Evolutionary conservation across 108 stramenopile species (phyloP), one percentile per base, ranked within the genome.

Genomic region (Nitzschia sp.): DNA sequence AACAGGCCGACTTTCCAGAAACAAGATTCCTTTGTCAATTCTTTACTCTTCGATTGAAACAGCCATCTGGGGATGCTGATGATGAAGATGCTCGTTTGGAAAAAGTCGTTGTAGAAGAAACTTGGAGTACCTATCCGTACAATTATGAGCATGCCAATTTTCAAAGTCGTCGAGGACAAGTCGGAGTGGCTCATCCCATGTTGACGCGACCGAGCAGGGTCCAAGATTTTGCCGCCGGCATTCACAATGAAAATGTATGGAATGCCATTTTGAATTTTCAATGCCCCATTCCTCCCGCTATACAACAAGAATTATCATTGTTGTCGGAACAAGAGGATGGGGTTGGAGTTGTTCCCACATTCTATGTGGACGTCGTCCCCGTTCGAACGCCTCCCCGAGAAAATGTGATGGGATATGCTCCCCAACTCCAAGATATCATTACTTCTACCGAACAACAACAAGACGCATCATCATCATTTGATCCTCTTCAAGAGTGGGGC

Each of bases 11-110:
- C 77, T 35, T 47, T 9, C n/a, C n/a, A n/a, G n/a, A n/a, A 36
- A 95, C 94, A 8, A 80, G 94, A 47, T 92, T 95, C 69, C 85
- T 95, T 2, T 95, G 94, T 72, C 84, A 90, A n/a, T 95, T 95
- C 79, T 68, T 70, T 41, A 78, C 73, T 1, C 17, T 78, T 22
- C n/a, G n/a, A n/a, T n/a, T n/a, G n/a, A n/a, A n/a, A n/a, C n/a
- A n/a, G n/a, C 17, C 34, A 15, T 60, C 36, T 17, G 53, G 29
- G 25, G 58, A 8, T 54, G 59, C 62, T 41, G 71, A 82, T 8
- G 67, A 59, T 36, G 8, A 4, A n/a, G 4, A n/a, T 16, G 48
- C 16, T 4, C 9, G 38, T 13, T n/a, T 53, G 17, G 35, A 44
- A 56, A 38, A 33, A 21, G 75, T 78, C 2, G 21, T 45, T 0